Conservation (phyloP, 2,329 filamentous ascomycete species). For the Whalleya microplaca region DNA sequence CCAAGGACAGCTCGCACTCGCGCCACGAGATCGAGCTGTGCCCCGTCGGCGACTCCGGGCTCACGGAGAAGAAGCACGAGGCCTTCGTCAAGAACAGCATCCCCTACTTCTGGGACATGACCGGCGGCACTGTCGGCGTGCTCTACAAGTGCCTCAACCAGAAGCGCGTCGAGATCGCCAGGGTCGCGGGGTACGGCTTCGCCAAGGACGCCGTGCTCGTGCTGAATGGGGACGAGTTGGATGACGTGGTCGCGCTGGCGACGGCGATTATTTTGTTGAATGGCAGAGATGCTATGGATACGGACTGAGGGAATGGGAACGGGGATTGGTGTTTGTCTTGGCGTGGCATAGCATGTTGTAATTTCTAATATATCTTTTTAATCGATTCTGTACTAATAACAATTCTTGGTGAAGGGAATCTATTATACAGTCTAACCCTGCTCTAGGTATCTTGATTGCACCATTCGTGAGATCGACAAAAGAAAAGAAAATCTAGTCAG, state of each 20-base stretch:
- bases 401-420: slow-evolving; percentile 19
- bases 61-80: slow-evolving; percentile 36
- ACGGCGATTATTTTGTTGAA: slow-evolving; percentile 39
- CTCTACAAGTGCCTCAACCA: slow-evolving; percentile 42
- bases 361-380: too few relatives aligned
- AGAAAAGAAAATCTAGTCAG: neutral
- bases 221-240: slow-evolving; percentile 36
- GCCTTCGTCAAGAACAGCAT: slow-evolving; percentile 38
- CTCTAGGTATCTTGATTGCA: too few relatives aligned
- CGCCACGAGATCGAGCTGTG: slow-evolving; percentile 38
- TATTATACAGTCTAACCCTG: too few relatives aligned
- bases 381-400: too few relatives aligned
- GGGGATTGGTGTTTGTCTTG: too few relatives aligned
- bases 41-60: slow-evolving; percentile 32
- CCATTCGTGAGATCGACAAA: neutral
- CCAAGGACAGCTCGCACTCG: slow-evolving; percentile 32
- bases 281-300: slow-evolving; percentile 40
- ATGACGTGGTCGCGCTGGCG: slow-evolving; percentile 36
- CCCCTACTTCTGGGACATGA: slow-evolving; percentile 43
- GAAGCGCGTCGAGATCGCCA: slow-evolving; percentile 37
- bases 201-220: slow-evolving; percentile 39
- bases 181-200: slow-evolving; percentile 37
- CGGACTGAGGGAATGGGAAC: too few relatives aligned
- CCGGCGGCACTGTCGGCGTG: slow-evolving; percentile 32
- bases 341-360: too few relatives aligned